Evolutionary conservation across 108 stramenopile genomes (phyloP), one percentile per base, ranked within the genome.

Genomic region (Cyclotella choctawhatcheeana): DNA sequence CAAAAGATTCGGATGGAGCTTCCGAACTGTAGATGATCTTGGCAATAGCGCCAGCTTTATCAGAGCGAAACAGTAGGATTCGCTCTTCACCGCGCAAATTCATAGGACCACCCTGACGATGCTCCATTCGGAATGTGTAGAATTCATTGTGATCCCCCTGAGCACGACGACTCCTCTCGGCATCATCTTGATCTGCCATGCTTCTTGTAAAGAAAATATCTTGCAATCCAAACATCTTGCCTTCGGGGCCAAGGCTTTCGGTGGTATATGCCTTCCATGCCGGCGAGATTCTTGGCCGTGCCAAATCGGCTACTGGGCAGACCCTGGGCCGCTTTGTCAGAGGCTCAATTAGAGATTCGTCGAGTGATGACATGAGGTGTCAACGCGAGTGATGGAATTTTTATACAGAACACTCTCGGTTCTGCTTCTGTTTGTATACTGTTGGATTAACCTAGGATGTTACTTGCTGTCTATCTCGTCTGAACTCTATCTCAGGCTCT

Each of bases 1-100:
- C 27, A 14, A 16, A 56, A 44, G 21, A 0, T 20, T 44, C 40
- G 13, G 55, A 63, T 16, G 67, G 54, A n/a, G 55, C 31, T n/a
- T 47, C 56, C 7, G 69, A 74, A 3, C 87, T 88, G 53, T 83
- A 91, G 54, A 91, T 74, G 48, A 91, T 71, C 53, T 88, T 91
- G 21, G 82, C 89, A 60, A 88, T 77, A 14, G 84, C 84, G 18
- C 87, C 87, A 21, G 81, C 55, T 25, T 59, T 76, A 71, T 88
- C 85, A 14, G 85, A 86, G 18, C 83, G 85, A 67, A 86, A 88
- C 3, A 90, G 35, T 5, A 90, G 62, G 13, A 88, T 74, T 29
- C 84, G 65, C 54, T 90, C 87, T 81, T 90, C 89, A n/a, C 84
- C 81, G 3, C 37, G 66, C 66, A 84, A 70, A 48, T 67, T 20